Evolutionary conservation across 2,329 filamentous ascomycete species (phyloP), one percentile per base, ranked within the genome.

Genomic region (Colletotrichum neosansevieriae): DNA sequence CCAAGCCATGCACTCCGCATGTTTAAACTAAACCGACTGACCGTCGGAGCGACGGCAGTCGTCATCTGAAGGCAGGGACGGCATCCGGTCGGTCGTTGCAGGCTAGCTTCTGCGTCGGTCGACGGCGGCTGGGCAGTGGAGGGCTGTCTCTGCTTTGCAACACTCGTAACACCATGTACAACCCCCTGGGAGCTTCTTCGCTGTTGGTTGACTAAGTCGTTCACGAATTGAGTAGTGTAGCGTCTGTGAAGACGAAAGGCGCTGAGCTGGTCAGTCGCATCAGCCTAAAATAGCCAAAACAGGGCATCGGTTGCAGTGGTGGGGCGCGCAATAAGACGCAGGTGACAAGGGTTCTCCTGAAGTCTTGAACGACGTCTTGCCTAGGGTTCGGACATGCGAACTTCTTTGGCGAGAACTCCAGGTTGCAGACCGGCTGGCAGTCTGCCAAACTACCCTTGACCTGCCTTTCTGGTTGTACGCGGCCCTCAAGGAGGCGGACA

Each of bases 341-440:
- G 15, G 36, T n/a, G 32, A 59, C 61, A 68, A 19, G 63, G 53
- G 53, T 45, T n/a, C n/a, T 13, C 53, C 45, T 49, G 32, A 40
- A 58, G 65, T 58, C 65, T 59, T 60, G 47, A 68, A 65, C 61
- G 47, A 49, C 17, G 24, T 50, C 34, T 59, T 42, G 21, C 21
- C 50, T 58, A 38, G 53, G 50, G 49, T 62, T 54, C 65, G 60
- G 65, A 68, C 45, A 68, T 68, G 65, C 65, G 38, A 64, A 42
- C 45, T n/a, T 24, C 3, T 68, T 54, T 57, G 57, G 47, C 47
- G 57, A 61, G 17, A 21, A 45, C 47, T 38, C 42, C 40, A 53
- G 4, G 58, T n/a, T 29, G 36, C 49, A 40, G 32, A 40, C 34
- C 21, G 21, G 21, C 21, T 21, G 21, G 21, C 21, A 21, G 21